A percentile compares a stretch with the other conserved stretches of the same genome.
Conservation (phyloP, 805 yeast species). For the Candida silvatica region DNA sequence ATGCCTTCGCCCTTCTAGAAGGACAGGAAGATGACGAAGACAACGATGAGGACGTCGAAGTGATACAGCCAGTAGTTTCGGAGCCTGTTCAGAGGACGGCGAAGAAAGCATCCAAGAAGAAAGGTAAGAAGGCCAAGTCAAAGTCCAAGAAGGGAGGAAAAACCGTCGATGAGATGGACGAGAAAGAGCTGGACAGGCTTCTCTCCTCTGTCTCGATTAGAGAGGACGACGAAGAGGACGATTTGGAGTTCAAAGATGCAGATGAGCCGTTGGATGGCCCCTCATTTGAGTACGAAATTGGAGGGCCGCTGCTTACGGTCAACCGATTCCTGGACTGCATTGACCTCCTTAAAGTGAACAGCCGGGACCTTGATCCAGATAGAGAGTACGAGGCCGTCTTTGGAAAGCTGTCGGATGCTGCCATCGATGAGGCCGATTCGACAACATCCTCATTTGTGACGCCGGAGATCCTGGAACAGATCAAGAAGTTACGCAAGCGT, state of each 20-base stretch:
- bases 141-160: constrained; percentile 13
- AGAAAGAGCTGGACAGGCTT: constrained; percentile 45
- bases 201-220: constrained; percentile 31
- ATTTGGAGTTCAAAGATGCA: constrained; percentile 18
- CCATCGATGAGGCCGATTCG: constrained; percentile 67
- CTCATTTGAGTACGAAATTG: constrained; percentile 16
- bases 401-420: constrained; percentile 60
- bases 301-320: constrained; percentile 35
- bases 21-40: constrained; percentile 4
- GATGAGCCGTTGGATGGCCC: constrained; percentile 19
- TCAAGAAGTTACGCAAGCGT: constrained; percentile 45
- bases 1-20: constrained; percentile 37
- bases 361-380: constrained; percentile 64
- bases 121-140: constrained; percentile 1
- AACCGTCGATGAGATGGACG: constrained; percentile 19
- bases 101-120: constrained; percentile 1
- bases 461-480: constrained; percentile 60
- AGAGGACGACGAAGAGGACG: constrained; percentile 16
- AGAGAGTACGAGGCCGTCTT: constrained; percentile 62
- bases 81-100: constrained; percentile 1
- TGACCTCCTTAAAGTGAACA: constrained; percentile 33
- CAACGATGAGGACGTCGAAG: constrained; percentile 1
- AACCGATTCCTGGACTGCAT: constrained; percentile 31
- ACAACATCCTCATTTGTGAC: constrained; percentile 62
- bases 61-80: neutral